These are phyloP conservation scores for Rhodosporidiobolus odoratus DNA, from an alignment of 768 basidiomycete species.

Conservation along the genomic window DNA sequence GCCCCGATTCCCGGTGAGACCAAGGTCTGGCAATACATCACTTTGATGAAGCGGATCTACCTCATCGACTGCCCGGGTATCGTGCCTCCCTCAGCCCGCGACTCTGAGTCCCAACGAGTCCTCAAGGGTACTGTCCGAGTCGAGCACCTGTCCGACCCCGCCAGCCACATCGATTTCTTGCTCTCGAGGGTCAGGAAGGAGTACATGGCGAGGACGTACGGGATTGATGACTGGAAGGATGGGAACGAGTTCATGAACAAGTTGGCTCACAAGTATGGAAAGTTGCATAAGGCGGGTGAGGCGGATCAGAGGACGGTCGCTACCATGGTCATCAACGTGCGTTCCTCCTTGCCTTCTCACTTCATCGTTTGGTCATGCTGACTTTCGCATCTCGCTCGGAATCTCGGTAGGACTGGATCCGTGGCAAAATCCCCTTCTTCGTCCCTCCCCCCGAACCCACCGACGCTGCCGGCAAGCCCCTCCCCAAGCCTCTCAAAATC, in stretches of 20 bases:
- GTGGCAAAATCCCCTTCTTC: conserved; percentile 95
- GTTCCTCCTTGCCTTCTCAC: neutral
- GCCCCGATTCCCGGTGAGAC: conserved; percentile 98
- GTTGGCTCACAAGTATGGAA: conserved; percentile 84
- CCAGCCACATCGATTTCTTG: conserved; percentile 81
- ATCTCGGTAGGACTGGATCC: conserved; percentile 67
- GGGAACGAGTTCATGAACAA: conserved; percentile 70
- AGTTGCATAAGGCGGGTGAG: conserved; percentile 88
- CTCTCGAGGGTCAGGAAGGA: conserved; percentile 87
- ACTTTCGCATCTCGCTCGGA: conserved; percentile 88
- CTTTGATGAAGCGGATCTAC: conserved; percentile 89
- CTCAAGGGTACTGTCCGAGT: conserved; percentile 96
- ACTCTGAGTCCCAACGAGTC: conserved; percentile 82
- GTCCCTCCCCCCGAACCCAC: conserved; percentile 82
- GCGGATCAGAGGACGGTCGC: conserved; percentile 86
- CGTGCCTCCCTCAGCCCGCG: conserved; percentile 86
- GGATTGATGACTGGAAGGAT: conserved; percentile 59
- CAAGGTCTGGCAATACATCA: conserved; percentile 99
- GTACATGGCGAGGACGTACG: conserved; percentile 78
- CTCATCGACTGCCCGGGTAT: conserved; percentile 99
- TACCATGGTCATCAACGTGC: conserved; percentile 79
- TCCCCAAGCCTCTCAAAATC: conserved; percentile 26
- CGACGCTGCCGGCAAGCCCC: conserved; percentile 48
- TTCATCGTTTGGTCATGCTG: conserved; percentile 48
- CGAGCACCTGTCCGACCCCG: conserved; percentile 85